A percentile compares a stretch with the other conserved stretches of the same genome.
phyloP scores from a whole-genome alignment of 192 early-diverging fungal species.

The Spizellomyces punctatus region DNA sequence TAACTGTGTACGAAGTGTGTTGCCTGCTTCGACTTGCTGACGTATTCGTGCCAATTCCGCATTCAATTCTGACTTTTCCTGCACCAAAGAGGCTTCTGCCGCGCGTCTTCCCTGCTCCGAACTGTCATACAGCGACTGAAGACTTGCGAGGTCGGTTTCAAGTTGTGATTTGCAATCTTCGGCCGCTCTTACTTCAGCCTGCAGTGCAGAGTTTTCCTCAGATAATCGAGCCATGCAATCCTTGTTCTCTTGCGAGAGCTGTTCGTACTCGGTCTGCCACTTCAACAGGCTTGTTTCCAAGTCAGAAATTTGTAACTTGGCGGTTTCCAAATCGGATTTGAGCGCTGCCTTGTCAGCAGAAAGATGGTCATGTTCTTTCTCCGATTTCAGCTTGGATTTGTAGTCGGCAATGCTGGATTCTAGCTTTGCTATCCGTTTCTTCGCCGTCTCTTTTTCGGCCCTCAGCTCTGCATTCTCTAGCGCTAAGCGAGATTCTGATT shows the following conservation, averaged over 20 bases:
- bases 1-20: not conserved
- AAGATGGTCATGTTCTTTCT: no score
- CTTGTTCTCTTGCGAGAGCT: not conserved
- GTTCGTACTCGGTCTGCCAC: not conserved
- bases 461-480: no score
- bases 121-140: not conserved
- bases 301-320: no score
- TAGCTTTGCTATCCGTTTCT: no score
- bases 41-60: not conserved
- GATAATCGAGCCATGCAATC: not conserved
- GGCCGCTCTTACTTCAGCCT: not conserved
- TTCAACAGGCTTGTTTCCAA: no score
- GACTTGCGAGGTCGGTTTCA: not conserved
- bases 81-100: not conserved
- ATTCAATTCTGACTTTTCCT: not conserved
- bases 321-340: no score
- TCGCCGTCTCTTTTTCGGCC: no score
- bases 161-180: not conserved
- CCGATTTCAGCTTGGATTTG: no score
- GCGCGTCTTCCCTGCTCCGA: not conserved
- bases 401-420: no score
- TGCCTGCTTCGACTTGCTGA: not conserved
- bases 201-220: not conserved
- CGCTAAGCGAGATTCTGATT: no score
- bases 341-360: no score